phyloP scores from a whole-genome alignment of 2,329 filamentous ascomycete genomes.

The Trichoderma brevicompactum region DNA sequence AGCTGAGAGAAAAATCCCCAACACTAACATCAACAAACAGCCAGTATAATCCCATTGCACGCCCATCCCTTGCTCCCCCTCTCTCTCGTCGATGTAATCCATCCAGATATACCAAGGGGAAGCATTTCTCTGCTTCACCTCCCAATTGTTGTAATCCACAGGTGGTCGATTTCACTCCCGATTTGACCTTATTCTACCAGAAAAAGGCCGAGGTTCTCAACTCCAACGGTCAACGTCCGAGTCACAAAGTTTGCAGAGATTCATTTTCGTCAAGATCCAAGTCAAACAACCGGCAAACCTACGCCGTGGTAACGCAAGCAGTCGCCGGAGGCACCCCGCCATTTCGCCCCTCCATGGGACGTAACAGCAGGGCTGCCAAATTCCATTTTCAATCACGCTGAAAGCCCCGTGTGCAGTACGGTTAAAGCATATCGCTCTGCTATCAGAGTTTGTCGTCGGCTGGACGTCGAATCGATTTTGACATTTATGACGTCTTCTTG shows the following conservation, averaged over 20 bases:
- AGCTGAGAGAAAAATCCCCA: background rate
- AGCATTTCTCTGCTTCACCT: background rate
- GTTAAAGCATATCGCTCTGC: background rate
- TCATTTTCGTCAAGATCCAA: background rate
- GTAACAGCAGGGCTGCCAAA: background rate
- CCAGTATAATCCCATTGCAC: conserved; percentile 4
- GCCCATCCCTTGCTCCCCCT: background rate
- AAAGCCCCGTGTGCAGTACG: background rate
- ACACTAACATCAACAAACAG: conserved; percentile 6
- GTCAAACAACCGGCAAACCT: background rate
- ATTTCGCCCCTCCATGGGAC: background rate
- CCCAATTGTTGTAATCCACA: background rate
- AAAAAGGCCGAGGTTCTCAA: background rate
- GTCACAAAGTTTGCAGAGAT: background rate
- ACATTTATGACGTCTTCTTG: conserved; percentile 50
- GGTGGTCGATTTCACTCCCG: background rate
- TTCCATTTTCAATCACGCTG: background rate
- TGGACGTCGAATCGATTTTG: background rate
- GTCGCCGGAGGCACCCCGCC: background rate
- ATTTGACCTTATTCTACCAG: background rate
- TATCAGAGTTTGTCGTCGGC: background rate
- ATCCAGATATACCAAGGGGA: conserved; percentile 8
- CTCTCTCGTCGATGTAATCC: background rate
- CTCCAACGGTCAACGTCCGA: background rate
- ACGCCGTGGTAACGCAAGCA: background rate